Evolutionary conservation across 2,329 filamentous ascomycete species (phyloP), one percentile per base, ranked within the genome.

Genomic region (Xylaria sp.): DNA sequence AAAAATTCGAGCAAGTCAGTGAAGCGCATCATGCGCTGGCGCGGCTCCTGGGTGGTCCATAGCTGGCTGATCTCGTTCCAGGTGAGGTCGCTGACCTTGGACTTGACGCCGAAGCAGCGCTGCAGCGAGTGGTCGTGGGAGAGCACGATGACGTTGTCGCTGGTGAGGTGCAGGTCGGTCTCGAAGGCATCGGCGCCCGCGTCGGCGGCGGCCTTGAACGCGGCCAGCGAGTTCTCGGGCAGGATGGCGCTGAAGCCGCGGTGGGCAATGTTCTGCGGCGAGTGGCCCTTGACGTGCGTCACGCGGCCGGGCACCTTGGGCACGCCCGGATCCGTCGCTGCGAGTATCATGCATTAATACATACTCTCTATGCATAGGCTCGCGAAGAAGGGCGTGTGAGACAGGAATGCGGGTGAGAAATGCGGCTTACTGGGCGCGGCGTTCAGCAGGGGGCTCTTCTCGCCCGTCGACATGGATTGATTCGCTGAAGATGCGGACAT

Each of bases 151-250:
- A 96, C 86, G 5, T 88, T 87, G 69, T 97, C 93, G 62, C 82
- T 85, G 11, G 90, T 87, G 39, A 97, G 75, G 72, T 95, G 92
- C 7, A 97, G 75, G 69, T 97, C 93, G 16, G 91, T 95, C 76
- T 97, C 93, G 34, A 97, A 78, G 0, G 89, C 93, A 68, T 95
- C 84, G 0, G 90, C 91, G 16, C 85, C 86, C 37, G 84, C 78
- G 2, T 57, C 56, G 9, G 93, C 81, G 1, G 92, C 92, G 34
- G 82, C 87, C 59, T 78, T 78, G 75, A 96, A 95, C 6, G 90
- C 89, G 13, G 79, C 82, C 81, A 97, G 85, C 1, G 90, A 89
- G 75, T 97, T 97, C 74, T 97, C 93, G 0, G 93, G 91, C 66
- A 82, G 90, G 55, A 80, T 80, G 0, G 86, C 85, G 71, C 90